A percentile compares a stretch with the other conserved stretches of the same genome.
phyloP scores from a whole-genome alignment of 768 basidiomycete species.

The Pulveroboletus frians region DNA sequence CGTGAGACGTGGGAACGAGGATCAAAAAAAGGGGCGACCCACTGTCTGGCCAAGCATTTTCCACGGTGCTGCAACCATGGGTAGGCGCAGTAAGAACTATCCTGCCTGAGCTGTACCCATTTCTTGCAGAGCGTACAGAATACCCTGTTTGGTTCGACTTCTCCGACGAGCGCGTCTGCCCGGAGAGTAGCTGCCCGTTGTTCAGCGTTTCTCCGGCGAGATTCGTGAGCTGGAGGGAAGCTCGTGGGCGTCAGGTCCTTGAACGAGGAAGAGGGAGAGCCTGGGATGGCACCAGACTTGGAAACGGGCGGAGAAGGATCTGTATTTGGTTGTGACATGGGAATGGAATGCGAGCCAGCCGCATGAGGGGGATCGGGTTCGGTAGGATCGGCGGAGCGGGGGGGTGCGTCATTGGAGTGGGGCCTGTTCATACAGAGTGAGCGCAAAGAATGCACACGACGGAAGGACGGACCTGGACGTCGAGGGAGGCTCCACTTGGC shows the following conservation, averaged over 20 bases:
- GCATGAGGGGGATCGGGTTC: constrained; percentile 18
- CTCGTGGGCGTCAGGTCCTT: constrained; percentile 56
- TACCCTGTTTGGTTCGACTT: constrained; percentile 70
- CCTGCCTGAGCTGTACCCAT: constrained; percentile 80
- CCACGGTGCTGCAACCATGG: constrained; percentile 76
- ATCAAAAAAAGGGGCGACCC: constrained; percentile 27
- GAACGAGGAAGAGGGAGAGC: constrained; percentile 38
- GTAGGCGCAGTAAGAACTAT: constrained; percentile 74
- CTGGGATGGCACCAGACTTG: constrained; percentile 19
- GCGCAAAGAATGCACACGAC: constrained; percentile 2
- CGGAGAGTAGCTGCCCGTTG: constrained; percentile 69
- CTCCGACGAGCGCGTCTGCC: constrained; percentile 57
- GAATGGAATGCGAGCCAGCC: constrained; percentile 19
- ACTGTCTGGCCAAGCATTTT: constrained; percentile 73
- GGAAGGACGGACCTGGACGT: constrained; percentile 17
- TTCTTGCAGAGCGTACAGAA: constrained; percentile 73
- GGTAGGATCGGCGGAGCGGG: constrained; percentile 27
- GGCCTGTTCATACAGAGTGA: constrained; percentile 6
- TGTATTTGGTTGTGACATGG: constrained; percentile 4
- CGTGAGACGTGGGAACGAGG: constrained; percentile 1
- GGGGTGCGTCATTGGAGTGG: constrained; percentile 22
- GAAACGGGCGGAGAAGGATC: constrained; percentile 4
- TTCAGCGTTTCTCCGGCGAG: constrained; percentile 70
- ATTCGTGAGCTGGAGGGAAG: constrained; percentile 56
- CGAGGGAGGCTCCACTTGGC: constrained; percentile 21